phyloP scores from a whole-genome alignment of 768 basidiomycete species.

The Rhizopogon sp. region DNA sequence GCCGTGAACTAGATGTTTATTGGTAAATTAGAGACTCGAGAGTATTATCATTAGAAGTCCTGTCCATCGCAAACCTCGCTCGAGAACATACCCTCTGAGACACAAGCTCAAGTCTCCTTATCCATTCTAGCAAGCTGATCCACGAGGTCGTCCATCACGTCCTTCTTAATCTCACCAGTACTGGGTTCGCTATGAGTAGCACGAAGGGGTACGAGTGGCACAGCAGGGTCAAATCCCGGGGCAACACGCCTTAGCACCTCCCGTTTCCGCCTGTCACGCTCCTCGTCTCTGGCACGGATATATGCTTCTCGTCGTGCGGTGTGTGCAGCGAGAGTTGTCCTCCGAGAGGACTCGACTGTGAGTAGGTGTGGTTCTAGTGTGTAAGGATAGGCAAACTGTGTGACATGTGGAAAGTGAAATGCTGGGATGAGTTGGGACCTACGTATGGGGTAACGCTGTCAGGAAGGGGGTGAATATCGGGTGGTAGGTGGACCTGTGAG shows the following conservation, averaged over 20 bases:
- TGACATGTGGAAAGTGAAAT: slow-evolving; percentile 1
- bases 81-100: too few relatives aligned
- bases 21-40: too few relatives aligned
- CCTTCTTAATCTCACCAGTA: slow-evolving; percentile 24
- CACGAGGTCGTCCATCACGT: slow-evolving; percentile 82
- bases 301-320: slow-evolving; percentile 65
- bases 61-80: too few relatives aligned
- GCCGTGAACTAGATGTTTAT: too few relatives aligned
- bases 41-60: too few relatives aligned
- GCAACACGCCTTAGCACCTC: slow-evolving; percentile 75
- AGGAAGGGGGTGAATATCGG: slow-evolving; percentile 91
- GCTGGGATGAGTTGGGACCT: slow-evolving; percentile 15
- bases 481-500: slow-evolving; percentile 74
- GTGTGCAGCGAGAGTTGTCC: slow-evolving; percentile 60
- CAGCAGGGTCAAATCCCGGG: slow-evolving; percentile 70
- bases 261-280: slow-evolving; percentile 56
- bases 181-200: slow-evolving; percentile 7
- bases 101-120: neutral
- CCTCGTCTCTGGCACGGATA: slow-evolving; percentile 68
- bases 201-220: slow-evolving; percentile 37
- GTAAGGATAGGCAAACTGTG: slow-evolving; percentile 94
- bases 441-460: slow-evolving; percentile 89
- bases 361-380: slow-evolving; percentile 86
- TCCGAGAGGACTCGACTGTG: slow-evolving; percentile 67
- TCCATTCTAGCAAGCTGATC: slow-evolving; percentile 73